phyloP scores from a whole-genome alignment of 257 asterid genomes.

The Jaltomata sinuosa region DNA sequence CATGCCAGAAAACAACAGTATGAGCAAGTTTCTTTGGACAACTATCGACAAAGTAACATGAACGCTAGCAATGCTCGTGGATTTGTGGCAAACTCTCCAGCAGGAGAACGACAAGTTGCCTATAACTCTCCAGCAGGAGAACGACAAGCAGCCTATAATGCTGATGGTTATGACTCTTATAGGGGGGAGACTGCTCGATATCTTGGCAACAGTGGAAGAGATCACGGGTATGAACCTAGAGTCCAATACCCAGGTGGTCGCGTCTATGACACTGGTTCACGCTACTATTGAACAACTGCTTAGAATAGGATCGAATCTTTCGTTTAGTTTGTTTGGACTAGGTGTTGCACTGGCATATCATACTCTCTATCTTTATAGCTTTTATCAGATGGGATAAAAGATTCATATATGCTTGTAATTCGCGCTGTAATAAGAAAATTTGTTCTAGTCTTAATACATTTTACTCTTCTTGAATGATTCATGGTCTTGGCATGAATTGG shows the following conservation, averaged over 20 bases:
- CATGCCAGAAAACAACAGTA: slow-evolving; percentile 55
- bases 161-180: slow-evolving; percentile 46
- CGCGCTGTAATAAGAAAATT: background rate
- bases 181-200: slow-evolving; percentile 49
- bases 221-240: slow-evolving; percentile 49
- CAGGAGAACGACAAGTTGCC: slow-evolving; percentile 33
- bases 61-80: slow-evolving; percentile 42
- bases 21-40: slow-evolving; percentile 49
- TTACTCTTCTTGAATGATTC: background rate
- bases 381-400: background rate
- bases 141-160: slow-evolving; percentile 33
- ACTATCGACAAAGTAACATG: slow-evolving; percentile 30
- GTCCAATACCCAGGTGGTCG: slow-evolving; percentile 62
- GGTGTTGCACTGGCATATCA: background rate
- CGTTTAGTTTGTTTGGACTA: background rate
- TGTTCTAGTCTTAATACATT: background rate
- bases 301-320: background rate
- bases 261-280: slow-evolving; percentile 46
- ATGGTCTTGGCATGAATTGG: background rate
- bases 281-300: slow-evolving; percentile 25
- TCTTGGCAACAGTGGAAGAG: slow-evolving; percentile 34
- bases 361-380: background rate
- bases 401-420: background rate
- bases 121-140: slow-evolving; percentile 35
- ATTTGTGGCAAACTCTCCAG: slow-evolving; percentile 6